A percentile compares a stretch with the other conserved stretches of the same genome.
These are phyloP conservation scores for Colletotrichum tabaci DNA, from an alignment of 2,329 filamentous ascomycete genomes.

Conservation along the genomic window DNA sequence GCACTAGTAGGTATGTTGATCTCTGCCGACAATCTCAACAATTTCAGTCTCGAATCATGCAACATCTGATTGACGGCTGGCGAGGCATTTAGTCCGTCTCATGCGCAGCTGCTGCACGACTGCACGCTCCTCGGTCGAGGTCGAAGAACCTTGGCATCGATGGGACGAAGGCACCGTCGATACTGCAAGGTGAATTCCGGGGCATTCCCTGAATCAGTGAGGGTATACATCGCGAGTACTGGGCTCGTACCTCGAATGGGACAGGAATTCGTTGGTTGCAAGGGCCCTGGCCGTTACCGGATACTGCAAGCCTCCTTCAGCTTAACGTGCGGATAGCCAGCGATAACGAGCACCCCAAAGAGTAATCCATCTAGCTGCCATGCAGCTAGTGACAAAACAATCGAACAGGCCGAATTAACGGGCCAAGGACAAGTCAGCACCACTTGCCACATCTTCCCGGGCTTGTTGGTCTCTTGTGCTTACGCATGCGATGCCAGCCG, in stretches of 20 bases:
- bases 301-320: slow-evolving; percentile 5
- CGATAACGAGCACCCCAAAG: slow-evolving; percentile 9
- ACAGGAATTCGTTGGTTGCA: slow-evolving; percentile 20
- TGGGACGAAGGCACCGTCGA: slow-evolving; percentile 15
- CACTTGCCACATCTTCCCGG: slow-evolving; percentile 6
- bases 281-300: slow-evolving; percentile 21
- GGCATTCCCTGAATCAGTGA: slow-evolving; percentile 22
- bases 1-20: slow-evolving; percentile 4
- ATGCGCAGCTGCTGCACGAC: slow-evolving; percentile 10
- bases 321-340: slow-evolving; percentile 12
- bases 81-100: slow-evolving; percentile 17
- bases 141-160: slow-evolving; percentile 23
- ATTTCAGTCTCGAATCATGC: neutral
- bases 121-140: slow-evolving; percentile 7
- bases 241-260: slow-evolving; percentile 20
- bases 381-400: slow-evolving; percentile 27
- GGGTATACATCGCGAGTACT: slow-evolving; percentile 30
- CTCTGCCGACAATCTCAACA: slow-evolving; percentile 12
- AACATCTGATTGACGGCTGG: slow-evolving; percentile 8
- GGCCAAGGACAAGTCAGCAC: slow-evolving; percentile 15
- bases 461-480: neutral
- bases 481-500: neutral
- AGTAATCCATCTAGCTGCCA: slow-evolving; percentile 3
- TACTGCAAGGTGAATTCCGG: slow-evolving; percentile 11
- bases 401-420: slow-evolving; percentile 28